phyloP scores from a whole-genome alignment of 1,284 basidiomycete species.

The Heterobasidion parviporum region DNA sequence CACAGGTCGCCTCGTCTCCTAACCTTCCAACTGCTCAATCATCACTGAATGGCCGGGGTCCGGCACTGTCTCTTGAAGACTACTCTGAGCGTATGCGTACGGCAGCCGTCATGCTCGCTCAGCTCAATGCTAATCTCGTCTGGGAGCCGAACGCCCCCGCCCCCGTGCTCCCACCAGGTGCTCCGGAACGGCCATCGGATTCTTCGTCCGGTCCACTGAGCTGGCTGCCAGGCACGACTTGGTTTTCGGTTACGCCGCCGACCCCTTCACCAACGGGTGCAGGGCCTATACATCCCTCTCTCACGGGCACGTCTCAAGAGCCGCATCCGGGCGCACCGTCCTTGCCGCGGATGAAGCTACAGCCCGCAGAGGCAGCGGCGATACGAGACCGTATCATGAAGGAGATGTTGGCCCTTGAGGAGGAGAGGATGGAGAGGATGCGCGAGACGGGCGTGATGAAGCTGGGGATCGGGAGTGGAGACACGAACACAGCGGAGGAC shows the following conservation, averaged over 20 bases:
- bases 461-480: constrained; percentile 34
- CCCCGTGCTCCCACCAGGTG: constrained; percentile 18
- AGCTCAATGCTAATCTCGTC: constrained; percentile 81
- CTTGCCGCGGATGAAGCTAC: constrained; percentile 50
- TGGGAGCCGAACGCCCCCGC: constrained; percentile 29
- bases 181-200: constrained; percentile 18
- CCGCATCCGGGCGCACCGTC: constrained; percentile 8
- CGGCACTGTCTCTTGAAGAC: constrained; percentile 71
- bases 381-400: constrained; percentile 97
- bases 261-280: neutral
- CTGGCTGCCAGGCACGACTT: constrained; percentile 63
- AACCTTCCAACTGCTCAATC: constrained; percentile 7
- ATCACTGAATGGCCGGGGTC: constrained; percentile 5
- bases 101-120: constrained; percentile 96
- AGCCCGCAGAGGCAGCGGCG: constrained; percentile 75
- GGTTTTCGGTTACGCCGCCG: constrained; percentile 35
- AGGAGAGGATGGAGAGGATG: constrained; percentile 96
- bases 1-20: constrained; percentile 2
- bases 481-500: constrained; percentile 72
- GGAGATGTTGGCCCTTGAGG: constrained; percentile 96
- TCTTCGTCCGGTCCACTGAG: constrained; percentile 29
- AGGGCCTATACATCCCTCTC: constrained; percentile 18
- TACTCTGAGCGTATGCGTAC: constrained; percentile 98
- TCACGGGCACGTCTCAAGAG: constrained; percentile 17
- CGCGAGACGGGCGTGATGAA: constrained; percentile 56